Conservation (phyloP, 163 green algal genomes). For the Coccomyxa subellipsoidea region DNA sequence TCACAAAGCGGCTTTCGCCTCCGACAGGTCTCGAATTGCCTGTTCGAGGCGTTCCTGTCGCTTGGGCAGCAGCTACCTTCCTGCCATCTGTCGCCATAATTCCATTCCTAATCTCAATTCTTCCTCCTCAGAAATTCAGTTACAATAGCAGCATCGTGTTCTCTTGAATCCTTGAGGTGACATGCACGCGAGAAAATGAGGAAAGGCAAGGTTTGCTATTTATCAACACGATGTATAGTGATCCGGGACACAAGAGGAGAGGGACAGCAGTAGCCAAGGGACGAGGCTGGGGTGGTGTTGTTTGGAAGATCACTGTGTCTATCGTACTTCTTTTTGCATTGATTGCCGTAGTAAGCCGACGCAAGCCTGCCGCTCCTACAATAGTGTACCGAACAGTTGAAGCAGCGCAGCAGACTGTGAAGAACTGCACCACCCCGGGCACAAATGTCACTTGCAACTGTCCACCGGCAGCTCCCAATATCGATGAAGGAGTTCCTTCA, state of each 20-base stretch:
- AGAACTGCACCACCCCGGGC: neutral
- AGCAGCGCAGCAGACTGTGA: neutral
- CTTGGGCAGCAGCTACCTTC: no score
- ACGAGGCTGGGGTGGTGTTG: neutral
- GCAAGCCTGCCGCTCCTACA: neutral
- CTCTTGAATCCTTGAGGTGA: neutral
- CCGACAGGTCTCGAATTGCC: no score
- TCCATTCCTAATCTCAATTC: neutral
- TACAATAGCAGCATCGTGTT: no score
- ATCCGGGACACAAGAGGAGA: neutral
- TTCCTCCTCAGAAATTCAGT: neutral
- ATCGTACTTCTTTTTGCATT: neutral
- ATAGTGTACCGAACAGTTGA: neutral
- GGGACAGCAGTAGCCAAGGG: neutral
- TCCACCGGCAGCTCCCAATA: slow-evolving; percentile 4
- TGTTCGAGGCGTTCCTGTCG: no score
- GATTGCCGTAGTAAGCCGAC: neutral
- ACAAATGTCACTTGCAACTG: neutral
- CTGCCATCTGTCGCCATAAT: neutral
- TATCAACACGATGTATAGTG: neutral
- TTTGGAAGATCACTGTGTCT: neutral
- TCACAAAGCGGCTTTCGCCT: no score
- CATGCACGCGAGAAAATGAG: neutral
- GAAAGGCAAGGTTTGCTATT: neutral
- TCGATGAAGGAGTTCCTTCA: neutral